Percentiles rank a stretch among this genome's conserved stretches.
Evolutionary conservation across 2,329 filamentous ascomycete genomes (phyloP).

Genomic region (Pseudofabraea citricarpa): DNA sequence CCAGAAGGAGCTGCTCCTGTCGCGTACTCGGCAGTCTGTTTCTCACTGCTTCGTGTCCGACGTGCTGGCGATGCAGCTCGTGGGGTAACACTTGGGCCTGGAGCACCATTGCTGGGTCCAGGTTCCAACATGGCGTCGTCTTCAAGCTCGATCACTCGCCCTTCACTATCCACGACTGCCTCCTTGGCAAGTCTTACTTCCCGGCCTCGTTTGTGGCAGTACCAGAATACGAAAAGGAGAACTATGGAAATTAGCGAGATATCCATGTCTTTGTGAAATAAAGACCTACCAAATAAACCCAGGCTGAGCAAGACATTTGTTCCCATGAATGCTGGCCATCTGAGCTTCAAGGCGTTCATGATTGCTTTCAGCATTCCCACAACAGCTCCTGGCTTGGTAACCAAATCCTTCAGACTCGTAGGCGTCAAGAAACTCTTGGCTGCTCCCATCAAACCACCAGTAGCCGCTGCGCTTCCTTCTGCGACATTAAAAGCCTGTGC

Average conservation of each 20-base stretch:
- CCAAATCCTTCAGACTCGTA: constrained; percentile 69
- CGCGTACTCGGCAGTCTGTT: background rate
- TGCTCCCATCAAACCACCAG: constrained; percentile 41
- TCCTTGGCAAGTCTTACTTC: constrained; percentile 63
- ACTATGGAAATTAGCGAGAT: constrained; percentile 37
- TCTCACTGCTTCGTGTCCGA: background rate
- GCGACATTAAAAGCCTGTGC: constrained; percentile 42
- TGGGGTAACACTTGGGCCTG: constrained; percentile 20
- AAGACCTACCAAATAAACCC: constrained; percentile 72
- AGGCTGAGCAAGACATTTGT: constrained; percentile 90
- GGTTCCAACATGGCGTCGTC: constrained; percentile 17
- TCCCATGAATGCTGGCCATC: constrained; percentile 87
- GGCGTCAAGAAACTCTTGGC: constrained; percentile 66
- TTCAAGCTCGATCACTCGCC: constrained; percentile 18
- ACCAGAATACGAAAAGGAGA: constrained; percentile 92
- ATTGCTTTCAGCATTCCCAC: constrained; percentile 85
- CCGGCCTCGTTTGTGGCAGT: constrained; percentile 91
- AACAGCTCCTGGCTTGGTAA: constrained; percentile 83
- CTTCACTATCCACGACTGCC: constrained; percentile 18
- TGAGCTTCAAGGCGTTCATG: constrained; percentile 76
- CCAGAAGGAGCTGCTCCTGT: too few species aligned
- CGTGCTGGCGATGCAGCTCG: background rate
- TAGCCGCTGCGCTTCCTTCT: constrained; percentile 3
- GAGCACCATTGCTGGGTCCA: constrained; percentile 22
- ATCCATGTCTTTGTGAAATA: background rate